These are phyloP conservation scores for Candida ficus DNA, from an alignment of 805 yeast species.

Conservation along the genomic window DNA sequence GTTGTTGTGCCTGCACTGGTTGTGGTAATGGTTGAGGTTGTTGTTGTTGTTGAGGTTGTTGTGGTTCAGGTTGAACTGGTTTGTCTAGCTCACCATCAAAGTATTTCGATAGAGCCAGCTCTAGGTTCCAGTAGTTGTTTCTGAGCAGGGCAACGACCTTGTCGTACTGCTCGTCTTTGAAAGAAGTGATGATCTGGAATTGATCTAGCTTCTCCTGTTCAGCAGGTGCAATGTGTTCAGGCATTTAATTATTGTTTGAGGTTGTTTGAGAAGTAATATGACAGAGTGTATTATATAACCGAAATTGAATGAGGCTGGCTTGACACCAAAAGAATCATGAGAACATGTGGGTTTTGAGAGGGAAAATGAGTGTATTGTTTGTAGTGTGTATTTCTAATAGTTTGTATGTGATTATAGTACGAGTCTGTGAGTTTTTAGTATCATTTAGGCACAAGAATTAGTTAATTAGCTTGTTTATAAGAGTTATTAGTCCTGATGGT, in stretches of 20 bases:
- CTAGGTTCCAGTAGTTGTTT: constrained; percentile 56
- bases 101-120: constrained; percentile 53
- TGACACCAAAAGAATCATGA: too few relatives aligned
- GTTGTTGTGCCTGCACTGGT: too few relatives aligned
- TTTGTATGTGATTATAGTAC: too few relatives aligned
- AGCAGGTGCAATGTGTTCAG: constrained; percentile 28
- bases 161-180: constrained; percentile 41
- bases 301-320: too few relatives aligned
- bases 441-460: too few relatives aligned
- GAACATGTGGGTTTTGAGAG: too few relatives aligned
- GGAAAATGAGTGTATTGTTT: too few relatives aligned
- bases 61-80: constrained; percentile 8
- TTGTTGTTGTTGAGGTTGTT: not conserved
- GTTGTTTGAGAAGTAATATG: not conserved
- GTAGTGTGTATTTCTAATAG: too few relatives aligned
- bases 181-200: constrained; percentile 47
- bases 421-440: too few relatives aligned
- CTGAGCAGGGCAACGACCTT: constrained; percentile 42
- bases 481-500: too few relatives aligned
- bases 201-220: constrained; percentile 41
- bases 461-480: too few relatives aligned
- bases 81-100: constrained; percentile 50
- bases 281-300: not conserved
- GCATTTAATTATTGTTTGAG: constrained; percentile 3
- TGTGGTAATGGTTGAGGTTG: not conserved